Base-by-base conservation (phyloP, 148 eudicot species). In the Persicaria tinctoria region DNA sequence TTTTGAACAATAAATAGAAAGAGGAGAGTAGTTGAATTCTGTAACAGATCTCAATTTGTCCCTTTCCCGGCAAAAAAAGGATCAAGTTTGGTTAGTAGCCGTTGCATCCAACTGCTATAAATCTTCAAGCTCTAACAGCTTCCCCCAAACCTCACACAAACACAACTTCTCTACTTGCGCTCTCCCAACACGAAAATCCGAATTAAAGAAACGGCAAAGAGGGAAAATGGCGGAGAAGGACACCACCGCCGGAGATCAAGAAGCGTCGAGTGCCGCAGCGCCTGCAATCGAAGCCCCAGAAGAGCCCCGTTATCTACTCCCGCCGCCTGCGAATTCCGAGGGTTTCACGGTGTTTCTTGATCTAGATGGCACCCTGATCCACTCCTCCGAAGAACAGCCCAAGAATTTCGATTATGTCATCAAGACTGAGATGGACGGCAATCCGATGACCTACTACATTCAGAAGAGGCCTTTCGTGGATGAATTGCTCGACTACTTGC, bases 341-440 rank as follows among this genome's bases (percentile, higher is more conserved):
- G 82, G 73, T 5, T 78, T 50, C 14, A 91, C 98, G 1, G 62
- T 89, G 3, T 81, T 93, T 51, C 91, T 91, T 6, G 95, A 91
- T 23, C 79, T 93, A 0, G 98, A 93, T 63, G 98, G 91, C 70
- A 93, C 98, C 5, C 71, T 93, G 9, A 81, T 93, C 20, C 97
- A 93, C 63, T 84, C 87, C n/a, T 68, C 59, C 4, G 76, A 85
- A 0, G 75, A 72, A 8, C 48, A 63, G 0, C 80, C 85, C 0
- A 84, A 78, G 20, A 86, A 63, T 53, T 84, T 72, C 54, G 89
- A 88, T 78, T 84, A 86, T 51, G 41, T 86, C 0, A 87, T 88
- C 12, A 51, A 79, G 62, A 87, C 89, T 8, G 71, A 79, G 74
- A 81, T 88, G n/a, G 86, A 83, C 46, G 91, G 91, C 1, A 73